Evolutionary conservation across 2,329 filamentous ascomycete genomes (phyloP).

Genomic region (Huntiella decipiens): DNA sequence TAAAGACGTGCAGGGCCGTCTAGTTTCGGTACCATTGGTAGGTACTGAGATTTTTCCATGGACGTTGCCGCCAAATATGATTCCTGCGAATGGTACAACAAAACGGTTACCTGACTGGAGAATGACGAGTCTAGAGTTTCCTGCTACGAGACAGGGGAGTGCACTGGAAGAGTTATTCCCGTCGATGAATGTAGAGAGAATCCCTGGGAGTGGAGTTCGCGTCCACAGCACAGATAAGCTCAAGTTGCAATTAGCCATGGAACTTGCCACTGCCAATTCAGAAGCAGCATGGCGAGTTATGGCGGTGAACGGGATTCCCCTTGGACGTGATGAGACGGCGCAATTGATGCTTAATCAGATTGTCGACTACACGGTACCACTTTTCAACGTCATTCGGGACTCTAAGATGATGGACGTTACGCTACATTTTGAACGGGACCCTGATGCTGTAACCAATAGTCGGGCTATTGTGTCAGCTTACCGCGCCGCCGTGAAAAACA

Average conservation of each 20-base stretch:
- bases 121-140: slow-evolving; percentile 50
- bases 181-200: slow-evolving; percentile 14
- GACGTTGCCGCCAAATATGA: slow-evolving; percentile 61
- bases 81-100: slow-evolving; percentile 63
- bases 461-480: slow-evolving; percentile 12
- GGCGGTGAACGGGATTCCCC: slow-evolving; percentile 58
- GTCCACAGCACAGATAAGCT: slow-evolving; percentile 31
- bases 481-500: slow-evolving; percentile 12
- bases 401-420: slow-evolving; percentile 54
- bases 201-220: slow-evolving; percentile 11
- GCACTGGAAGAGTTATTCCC: slow-evolving; percentile 27
- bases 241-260: slow-evolving; percentile 47
- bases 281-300: slow-evolving; percentile 45
- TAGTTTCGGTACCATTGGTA: slow-evolving; percentile 27
- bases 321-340: slow-evolving; percentile 77
- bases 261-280: slow-evolving; percentile 22
- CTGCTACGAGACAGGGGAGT: slow-evolving; percentile 25
- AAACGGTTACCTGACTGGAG: slow-evolving; percentile 49
- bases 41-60: slow-evolving; percentile 48
- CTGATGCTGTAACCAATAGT: slow-evolving; percentile 5
- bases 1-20: slow-evolving; percentile 28
- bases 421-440: slow-evolving; percentile 23
- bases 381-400: slow-evolving; percentile 65
- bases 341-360: slow-evolving; percentile 61
- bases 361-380: slow-evolving; percentile 59